These are phyloP conservation scores for Exutisphaerella laricina DNA, from an alignment of 2,329 filamentous ascomycete genomes.

Conservation along the genomic window DNA sequence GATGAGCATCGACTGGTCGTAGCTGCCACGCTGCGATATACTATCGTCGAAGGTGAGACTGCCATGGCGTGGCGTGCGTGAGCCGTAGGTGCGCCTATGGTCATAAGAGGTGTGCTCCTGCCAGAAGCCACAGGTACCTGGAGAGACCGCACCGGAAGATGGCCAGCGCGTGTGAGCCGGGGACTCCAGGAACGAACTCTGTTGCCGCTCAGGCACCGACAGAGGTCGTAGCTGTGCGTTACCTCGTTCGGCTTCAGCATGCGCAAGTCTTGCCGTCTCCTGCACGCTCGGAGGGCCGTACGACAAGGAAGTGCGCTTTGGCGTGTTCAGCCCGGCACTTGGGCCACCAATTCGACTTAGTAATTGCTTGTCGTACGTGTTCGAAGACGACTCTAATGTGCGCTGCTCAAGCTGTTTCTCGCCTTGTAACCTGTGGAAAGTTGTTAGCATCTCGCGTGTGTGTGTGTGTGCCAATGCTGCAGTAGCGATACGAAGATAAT, in stretches of 20 bases:
- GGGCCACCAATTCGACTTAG: constrained; percentile 56
- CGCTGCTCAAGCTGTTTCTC: constrained; percentile 55
- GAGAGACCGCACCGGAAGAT: constrained; percentile 41
- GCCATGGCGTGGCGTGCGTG: constrained; percentile 36
- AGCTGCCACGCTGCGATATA: constrained; percentile 55
- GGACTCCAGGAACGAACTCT: constrained; percentile 36
- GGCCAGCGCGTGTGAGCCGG: constrained; percentile 36
- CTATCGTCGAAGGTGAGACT: constrained; percentile 39
- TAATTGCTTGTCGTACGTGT: constrained; percentile 58
- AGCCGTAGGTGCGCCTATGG: constrained; percentile 19
- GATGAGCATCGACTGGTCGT: constrained; percentile 55
- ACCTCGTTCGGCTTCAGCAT: constrained; percentile 37
- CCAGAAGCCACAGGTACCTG: constrained; percentile 44
- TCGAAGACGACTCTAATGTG: constrained; percentile 53
- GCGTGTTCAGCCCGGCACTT: constrained; percentile 47
- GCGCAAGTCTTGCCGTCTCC: constrained; percentile 33
- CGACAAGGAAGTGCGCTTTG: constrained; percentile 40
- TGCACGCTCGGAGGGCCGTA: constrained; percentile 22
- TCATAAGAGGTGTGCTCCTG: constrained; percentile 27
- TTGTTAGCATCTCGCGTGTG: constrained; percentile 15
- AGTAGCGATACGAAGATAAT: no score
- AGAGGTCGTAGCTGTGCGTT: constrained; percentile 39
- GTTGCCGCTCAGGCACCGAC: constrained; percentile 40
- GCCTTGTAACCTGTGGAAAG: constrained; percentile 48
- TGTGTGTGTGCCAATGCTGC: no score